Evolutionary conservation across 805 yeast species (phyloP).

Genomic region (Nakazawaea peltata): DNA sequence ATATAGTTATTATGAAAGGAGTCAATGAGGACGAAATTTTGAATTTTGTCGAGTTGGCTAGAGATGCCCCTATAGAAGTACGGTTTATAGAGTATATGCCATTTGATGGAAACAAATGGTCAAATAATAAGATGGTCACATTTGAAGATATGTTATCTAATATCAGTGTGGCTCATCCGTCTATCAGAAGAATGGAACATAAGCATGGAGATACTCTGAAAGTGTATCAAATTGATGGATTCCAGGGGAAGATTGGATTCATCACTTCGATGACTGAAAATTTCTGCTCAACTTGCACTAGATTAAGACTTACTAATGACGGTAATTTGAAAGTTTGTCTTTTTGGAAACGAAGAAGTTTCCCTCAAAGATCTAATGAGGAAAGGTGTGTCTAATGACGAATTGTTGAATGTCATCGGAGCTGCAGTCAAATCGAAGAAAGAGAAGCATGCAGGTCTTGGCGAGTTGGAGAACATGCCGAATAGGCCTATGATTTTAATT

Average conservation of each 20-base stretch:
- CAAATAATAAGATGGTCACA: slow-evolving; percentile 32
- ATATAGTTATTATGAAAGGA: slow-evolving; percentile 41
- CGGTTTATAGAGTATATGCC: slow-evolving; percentile 56
- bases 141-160: slow-evolving; percentile 33
- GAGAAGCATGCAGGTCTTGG: slow-evolving; percentile 46
- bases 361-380: slow-evolving; percentile 36
- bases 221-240: slow-evolving; percentile 32
- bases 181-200: slow-evolving; percentile 15
- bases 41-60: slow-evolving; percentile 35
- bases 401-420: slow-evolving; percentile 30
- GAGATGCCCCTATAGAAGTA: slow-evolving; percentile 32
- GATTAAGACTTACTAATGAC: slow-evolving; percentile 42
- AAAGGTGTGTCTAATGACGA: slow-evolving; percentile 25
- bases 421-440: slow-evolving; percentile 37
- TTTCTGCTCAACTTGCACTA: slow-evolving; percentile 45
- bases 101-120: slow-evolving; percentile 48
- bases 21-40: slow-evolving; percentile 43
- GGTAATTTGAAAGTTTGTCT: slow-evolving; percentile 49
- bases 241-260: slow-evolving; percentile 39
- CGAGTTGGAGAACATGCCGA: slow-evolving; percentile 34
- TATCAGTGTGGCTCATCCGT: slow-evolving; percentile 24
- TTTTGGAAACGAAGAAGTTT: slow-evolving; percentile 44
- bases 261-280: slow-evolving; percentile 49
- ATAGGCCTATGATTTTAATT: slow-evolving; percentile 49
- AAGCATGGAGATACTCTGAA: slow-evolving; percentile 43